Evolutionary conservation across 345 rosid genomes (phyloP).

Genomic region (Populus ilicifolia): DNA sequence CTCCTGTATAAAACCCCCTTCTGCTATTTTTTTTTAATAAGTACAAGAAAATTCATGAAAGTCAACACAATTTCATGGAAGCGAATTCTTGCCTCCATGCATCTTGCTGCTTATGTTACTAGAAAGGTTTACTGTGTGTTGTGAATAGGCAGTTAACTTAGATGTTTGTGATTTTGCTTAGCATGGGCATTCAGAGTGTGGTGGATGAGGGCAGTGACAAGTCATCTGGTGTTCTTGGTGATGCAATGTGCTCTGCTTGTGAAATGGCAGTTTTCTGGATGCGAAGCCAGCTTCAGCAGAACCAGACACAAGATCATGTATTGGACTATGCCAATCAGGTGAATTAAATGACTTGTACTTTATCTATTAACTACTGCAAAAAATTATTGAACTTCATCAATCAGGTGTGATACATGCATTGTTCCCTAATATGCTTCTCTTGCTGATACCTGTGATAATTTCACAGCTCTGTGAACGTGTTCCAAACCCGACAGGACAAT

Average conservation of each 20-base stretch:
- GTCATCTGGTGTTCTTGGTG: constrained; percentile 14
- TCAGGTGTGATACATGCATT: neutral
- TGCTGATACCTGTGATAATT: no score
- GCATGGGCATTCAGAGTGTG: constrained; percentile 26
- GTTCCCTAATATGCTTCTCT: neutral
- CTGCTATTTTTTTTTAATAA: neutral
- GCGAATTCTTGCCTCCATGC: neutral
- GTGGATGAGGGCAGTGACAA: constrained; percentile 18
- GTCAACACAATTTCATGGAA: neutral
- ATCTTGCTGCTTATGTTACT: neutral
- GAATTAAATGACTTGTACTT: neutral
- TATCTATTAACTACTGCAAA: neutral
- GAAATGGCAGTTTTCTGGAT: constrained; percentile 37
- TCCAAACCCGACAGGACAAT: constrained; percentile 25
- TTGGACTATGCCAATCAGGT: constrained; percentile 21
- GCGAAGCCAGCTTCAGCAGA: constrained; percentile 22
- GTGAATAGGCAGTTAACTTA: neutral
- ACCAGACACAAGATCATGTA: constrained; percentile 24
- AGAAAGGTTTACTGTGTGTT: neutral
- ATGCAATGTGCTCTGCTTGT: constrained; percentile 31
- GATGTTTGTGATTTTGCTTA: neutral
- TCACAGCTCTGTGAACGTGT: constrained; percentile 28
- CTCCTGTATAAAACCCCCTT: neutral
- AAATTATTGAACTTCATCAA: neutral
- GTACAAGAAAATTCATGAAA: neutral